Evolutionary conservation across 1,284 basidiomycete genomes (phyloP).

Genomic region (Phylloporus gajari): DNA sequence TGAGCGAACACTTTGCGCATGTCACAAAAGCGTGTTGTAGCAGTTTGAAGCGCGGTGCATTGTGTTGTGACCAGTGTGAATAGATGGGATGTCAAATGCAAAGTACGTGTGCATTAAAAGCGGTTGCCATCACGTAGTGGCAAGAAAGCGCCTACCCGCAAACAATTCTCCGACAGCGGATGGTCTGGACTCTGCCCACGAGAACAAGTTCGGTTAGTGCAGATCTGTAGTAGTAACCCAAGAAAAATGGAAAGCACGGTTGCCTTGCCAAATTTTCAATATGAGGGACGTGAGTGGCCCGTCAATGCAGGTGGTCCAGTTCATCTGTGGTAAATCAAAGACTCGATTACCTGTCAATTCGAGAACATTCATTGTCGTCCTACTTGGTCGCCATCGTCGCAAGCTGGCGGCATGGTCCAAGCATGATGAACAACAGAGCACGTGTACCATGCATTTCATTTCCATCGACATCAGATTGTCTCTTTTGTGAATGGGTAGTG

Average conservation of each 20-base stretch:
- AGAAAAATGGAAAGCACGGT: too few species aligned
- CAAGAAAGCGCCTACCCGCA: neutral
- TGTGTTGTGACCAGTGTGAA: neutral
- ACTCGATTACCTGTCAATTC: neutral
- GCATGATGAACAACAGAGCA: too few species aligned
- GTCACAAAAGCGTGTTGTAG: neutral
- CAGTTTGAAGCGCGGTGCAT: neutral
- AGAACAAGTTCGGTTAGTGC: neutral
- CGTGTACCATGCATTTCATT: too few species aligned
- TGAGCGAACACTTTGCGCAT: neutral
- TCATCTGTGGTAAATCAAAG: neutral
- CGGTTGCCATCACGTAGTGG: neutral
- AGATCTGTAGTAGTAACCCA: neutral
- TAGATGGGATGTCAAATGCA: neutral
- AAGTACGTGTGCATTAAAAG: neutral
- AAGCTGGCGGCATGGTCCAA: too few species aligned
- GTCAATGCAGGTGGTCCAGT: neutral
- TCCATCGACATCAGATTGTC: neutral
- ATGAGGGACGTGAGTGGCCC: neutral
- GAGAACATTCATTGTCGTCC: neutral
- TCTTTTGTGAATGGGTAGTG: neutral
- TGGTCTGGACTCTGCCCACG: neutral
- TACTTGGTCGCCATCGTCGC: too few species aligned
- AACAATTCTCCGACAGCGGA: neutral
- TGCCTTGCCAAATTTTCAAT: neutral